Evolutionary conservation across 2,329 filamentous ascomycete genomes (phyloP), one percentile per base, ranked within the genome.

Genomic region (Penicillium decumbens): DNA sequence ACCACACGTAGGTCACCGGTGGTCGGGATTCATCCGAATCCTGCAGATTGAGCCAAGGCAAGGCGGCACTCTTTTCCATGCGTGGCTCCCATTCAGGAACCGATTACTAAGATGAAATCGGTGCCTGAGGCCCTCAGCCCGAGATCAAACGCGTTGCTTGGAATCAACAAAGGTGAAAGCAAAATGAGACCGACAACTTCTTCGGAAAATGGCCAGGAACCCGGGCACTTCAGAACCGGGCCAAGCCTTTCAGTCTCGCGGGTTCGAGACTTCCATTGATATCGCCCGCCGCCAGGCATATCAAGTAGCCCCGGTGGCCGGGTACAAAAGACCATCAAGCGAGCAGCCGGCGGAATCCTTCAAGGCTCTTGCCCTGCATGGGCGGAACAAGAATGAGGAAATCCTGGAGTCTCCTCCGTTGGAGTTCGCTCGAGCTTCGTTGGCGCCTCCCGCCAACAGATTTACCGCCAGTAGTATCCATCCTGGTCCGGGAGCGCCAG

Each of bases 241-340:
- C 37, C 58, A 62, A 41, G 48, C 59, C 18, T 53, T 65, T 41
- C 77, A 81, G 65, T 76, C 75, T 49, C 79, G 77, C 54, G 80
- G 77, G 48, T 67, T 81, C 28, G 72, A 79, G 46, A 73, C 76
- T 41, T 75, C 75, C 13, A 56, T 74, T 40, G 71, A 74, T 55
- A 54, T 71, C 37, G 70, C 64, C 39, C 69, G 69, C 38, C 70
- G 72, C 42, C 68, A 67, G 12, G 68, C 69, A 43, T 71, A 72
- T 55, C 59, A 72, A 39, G 65, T 69, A 30, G 65, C 63, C 33
- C 65, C 75, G 10, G 28, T 77, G 43, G 71, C 74, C 45, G 80
- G 80, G 9, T 73, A 72, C 39, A 83, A 83, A 63, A 71, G 80
- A 48, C 55, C 64, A 3, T 54, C 56, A 12, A 47, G 23, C 8